These are phyloP conservation scores for Ambrosia artemisiifolia DNA, from an alignment of 129 eudicot genomes.

Conservation along the genomic window DNA sequence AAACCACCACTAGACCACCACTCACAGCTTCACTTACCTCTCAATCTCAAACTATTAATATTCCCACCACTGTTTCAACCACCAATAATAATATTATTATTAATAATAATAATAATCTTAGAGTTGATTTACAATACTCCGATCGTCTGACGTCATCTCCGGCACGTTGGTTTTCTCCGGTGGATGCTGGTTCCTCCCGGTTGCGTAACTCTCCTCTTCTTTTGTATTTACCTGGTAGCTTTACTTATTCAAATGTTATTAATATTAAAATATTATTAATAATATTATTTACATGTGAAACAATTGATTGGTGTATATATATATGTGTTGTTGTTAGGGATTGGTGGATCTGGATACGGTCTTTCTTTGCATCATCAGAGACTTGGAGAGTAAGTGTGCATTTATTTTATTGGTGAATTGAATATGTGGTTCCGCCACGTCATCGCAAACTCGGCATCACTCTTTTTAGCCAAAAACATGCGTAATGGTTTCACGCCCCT, in stretches of 20 bases:
- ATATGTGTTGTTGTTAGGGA: constrained; percentile 34
- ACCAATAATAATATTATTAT: not conserved
- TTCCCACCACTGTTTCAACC: not conserved
- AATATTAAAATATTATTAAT: not conserved
- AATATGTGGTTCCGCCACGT: not conserved
- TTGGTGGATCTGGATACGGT: constrained; percentile 67
- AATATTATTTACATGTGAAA: not conserved
- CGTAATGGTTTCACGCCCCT: too few species aligned
- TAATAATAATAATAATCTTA: not conserved
- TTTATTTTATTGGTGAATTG: not conserved
- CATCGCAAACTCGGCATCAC: too few species aligned
- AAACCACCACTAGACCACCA: constrained; percentile 5
- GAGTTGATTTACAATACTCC: constrained; percentile 33
- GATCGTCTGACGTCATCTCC: constrained; percentile 22
- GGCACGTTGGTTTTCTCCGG: constrained; percentile 77
- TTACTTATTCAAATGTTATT: not conserved
- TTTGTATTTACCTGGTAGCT: constrained; percentile 61
- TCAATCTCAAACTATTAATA: constrained; percentile 6
- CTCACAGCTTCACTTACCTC: constrained; percentile 3
- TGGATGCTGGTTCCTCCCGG: constrained; percentile 45
- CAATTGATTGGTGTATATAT: not conserved
- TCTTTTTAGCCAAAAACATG: too few species aligned
- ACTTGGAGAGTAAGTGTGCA: constrained; percentile 57
- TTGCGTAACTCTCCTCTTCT: constrained; percentile 56
- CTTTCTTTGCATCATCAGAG: constrained; percentile 58